phyloP scores from a whole-genome alignment of 495 filamentous ascomycete species.

The Clohesyomyces aquaticus region DNA sequence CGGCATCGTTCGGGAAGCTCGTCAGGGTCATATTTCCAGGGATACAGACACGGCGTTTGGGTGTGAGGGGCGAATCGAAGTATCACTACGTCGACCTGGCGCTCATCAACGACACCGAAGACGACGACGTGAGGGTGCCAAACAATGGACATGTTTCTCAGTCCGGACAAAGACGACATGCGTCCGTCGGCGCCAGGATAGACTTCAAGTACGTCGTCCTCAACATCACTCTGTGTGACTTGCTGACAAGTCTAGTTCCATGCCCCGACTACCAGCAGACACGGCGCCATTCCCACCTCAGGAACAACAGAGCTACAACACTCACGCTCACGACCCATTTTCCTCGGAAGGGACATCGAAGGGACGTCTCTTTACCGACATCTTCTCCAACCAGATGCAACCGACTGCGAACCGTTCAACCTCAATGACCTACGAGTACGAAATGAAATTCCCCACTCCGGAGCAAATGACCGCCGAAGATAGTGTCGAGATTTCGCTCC shows the following conservation, averaged over 20 bases:
- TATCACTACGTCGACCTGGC: conserved; percentile 95
- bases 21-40: conserved; percentile 95
- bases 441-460: conserved; percentile 66
- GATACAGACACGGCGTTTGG: conserved; percentile 86
- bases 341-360: conserved; percentile 33
- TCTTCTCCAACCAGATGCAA: conserved; percentile 36
- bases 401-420: conserved; percentile 22
- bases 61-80: conserved; percentile 95
- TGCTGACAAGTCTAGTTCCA: conserved; percentile 23
- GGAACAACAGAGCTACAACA: conserved; percentile 38
- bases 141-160: background rate
- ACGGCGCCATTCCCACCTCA: conserved; percentile 66
- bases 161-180: conserved; percentile 19
- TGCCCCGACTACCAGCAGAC: conserved; percentile 61
- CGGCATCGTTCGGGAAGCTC: conserved; percentile 95
- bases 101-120: conserved; percentile 60
- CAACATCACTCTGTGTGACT: background rate
- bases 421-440: conserved; percentile 53
- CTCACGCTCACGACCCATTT: conserved; percentile 34
- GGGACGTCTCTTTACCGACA: conserved; percentile 47
- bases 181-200: conserved; percentile 46
- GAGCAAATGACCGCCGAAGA: conserved; percentile 50
- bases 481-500: conserved; percentile 72
- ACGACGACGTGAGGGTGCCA: conserved; percentile 24
- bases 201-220: conserved; percentile 46